A percentile compares a stretch with the other conserved stretches of the same genome.
These are phyloP conservation scores for Zangia roseola DNA, from an alignment of 768 basidiomycete species.

Conservation along the genomic window DNA sequence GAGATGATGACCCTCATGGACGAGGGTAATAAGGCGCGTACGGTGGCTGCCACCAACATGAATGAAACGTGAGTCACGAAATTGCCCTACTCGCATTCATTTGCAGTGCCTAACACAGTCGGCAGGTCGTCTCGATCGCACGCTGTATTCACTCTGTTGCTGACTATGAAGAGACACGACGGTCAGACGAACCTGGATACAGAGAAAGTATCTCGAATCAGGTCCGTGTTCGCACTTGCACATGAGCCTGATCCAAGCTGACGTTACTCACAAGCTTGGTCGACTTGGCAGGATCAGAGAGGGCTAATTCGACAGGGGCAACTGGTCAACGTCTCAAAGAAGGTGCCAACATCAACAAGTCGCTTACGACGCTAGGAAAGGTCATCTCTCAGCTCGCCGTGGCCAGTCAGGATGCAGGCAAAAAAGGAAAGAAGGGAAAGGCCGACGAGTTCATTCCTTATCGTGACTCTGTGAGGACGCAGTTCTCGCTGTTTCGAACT, in stretches of 20 bases:
- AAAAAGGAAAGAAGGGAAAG: constrained; percentile 88
- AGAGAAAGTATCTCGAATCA: constrained; percentile 99
- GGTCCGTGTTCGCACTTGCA: constrained; percentile 39
- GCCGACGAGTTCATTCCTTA: constrained; percentile 94
- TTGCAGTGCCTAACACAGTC: constrained; percentile 5
- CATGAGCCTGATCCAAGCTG: constrained; percentile 6
- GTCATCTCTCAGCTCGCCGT: constrained; percentile 89
- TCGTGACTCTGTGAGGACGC: constrained; percentile 81
- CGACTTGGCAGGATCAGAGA: constrained; percentile 94
- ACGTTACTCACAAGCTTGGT: constrained; percentile 60
- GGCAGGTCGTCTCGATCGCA: constrained; percentile 91
- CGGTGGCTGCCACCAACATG: constrained; percentile 99
- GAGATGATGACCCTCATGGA: constrained; percentile 99
- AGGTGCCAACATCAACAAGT: constrained; percentile 98
- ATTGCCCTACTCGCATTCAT: background rate
- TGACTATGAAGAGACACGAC: constrained; percentile 92
- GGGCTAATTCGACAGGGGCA: constrained; percentile 96
- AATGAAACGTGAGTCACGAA: constrained; percentile 84
- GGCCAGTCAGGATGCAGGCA: constrained; percentile 54
- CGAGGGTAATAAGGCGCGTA: constrained; percentile 98
- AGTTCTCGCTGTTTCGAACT: background rate
- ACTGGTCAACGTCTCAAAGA: constrained; percentile 96
- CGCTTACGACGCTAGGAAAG: constrained; percentile 94
- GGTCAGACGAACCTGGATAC: constrained; percentile 83
- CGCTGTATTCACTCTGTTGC: constrained; percentile 93